Evolutionary conservation across 768 basidiomycete genomes (phyloP).

Genomic region (Lentinula boryana): DNA sequence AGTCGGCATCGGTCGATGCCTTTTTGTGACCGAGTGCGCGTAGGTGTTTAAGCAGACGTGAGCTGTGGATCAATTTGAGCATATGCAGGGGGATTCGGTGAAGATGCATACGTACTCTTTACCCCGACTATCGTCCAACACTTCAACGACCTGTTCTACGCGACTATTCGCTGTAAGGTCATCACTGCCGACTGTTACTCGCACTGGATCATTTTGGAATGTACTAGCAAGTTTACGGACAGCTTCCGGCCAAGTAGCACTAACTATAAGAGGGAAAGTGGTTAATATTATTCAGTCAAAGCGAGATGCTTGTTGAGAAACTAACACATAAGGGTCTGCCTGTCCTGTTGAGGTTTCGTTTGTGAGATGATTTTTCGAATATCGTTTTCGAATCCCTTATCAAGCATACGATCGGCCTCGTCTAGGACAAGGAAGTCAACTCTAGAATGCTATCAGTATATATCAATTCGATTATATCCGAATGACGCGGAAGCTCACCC

Average conservation of each 20-base stretch:
- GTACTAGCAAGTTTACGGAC: conserved; percentile 85
- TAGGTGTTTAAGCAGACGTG: conserved; percentile 54
- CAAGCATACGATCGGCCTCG: conserved; percentile 97
- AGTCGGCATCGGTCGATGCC: conserved; percentile 36
- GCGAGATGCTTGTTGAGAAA: conserved; percentile 10
- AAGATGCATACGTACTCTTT: conserved; percentile 65
- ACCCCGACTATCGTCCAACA: conserved; percentile 76
- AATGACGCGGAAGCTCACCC: conserved; percentile 35
- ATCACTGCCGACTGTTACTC: conserved; percentile 93
- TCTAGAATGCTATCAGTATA: conserved; percentile 27
- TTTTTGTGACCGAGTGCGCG: conserved; percentile 56
- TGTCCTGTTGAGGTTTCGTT: conserved; percentile 57
- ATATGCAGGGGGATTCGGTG: neutral
- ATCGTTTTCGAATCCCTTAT: conserved; percentile 98
- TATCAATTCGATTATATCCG: neutral
- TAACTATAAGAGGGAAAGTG: conserved; percentile 47
- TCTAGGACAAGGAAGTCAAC: conserved; percentile 92
- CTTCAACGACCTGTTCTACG: conserved; percentile 90
- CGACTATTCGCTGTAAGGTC: conserved; percentile 91
- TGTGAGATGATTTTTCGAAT: conserved; percentile 83
- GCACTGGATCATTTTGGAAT: conserved; percentile 79
- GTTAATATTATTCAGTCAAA: neutral
- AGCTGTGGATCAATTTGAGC: conserved; percentile 27
- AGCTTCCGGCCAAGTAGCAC: conserved; percentile 97
- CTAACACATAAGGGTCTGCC: conserved; percentile 95